These are phyloP conservation scores for Mucor sp. DNA, from an alignment of 371 early-diverging fungal genomes.

Conservation along the genomic window DNA sequence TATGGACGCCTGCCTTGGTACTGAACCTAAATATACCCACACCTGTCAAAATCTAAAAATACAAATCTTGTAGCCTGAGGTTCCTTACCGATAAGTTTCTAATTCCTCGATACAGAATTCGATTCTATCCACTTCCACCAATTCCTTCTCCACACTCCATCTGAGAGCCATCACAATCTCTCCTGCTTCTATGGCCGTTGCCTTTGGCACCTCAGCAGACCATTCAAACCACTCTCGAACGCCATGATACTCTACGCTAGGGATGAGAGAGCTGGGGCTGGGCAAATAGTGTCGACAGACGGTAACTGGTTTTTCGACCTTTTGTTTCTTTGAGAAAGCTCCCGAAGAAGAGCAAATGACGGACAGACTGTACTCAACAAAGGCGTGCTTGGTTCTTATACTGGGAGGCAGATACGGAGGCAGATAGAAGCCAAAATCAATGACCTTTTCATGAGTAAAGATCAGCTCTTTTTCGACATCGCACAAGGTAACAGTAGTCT, in stretches of 20 bases:
- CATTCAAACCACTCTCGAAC: conserved; percentile 47
- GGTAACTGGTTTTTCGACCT: conserved; percentile 27
- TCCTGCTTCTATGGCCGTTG: conserved; percentile 41
- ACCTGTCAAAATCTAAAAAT: conserved; percentile 8
- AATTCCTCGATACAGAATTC: conserved; percentile 39
- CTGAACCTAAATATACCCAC: conserved; percentile 23
- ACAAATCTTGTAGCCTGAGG: not conserved
- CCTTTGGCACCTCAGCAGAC: conserved; percentile 44
- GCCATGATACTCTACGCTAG: conserved; percentile 33
- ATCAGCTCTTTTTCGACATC: conserved; percentile 50
- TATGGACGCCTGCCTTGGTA: conserved; percentile 37
- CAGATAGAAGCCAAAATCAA: conserved; percentile 46
- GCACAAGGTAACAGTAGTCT: conserved; percentile 35
- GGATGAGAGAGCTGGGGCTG: conserved; percentile 42
- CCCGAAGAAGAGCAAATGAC: conserved; percentile 29
- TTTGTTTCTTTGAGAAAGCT: conserved; percentile 20
- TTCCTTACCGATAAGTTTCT: conserved; percentile 34
- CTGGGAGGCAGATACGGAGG: conserved; percentile 38
- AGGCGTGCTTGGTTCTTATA: conserved; percentile 37
- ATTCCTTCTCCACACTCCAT: conserved; percentile 49
- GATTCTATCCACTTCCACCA: conserved; percentile 34
- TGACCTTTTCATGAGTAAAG: conserved; percentile 29
- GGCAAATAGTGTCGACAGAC: conserved; percentile 46
- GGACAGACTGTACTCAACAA: conserved; percentile 38
- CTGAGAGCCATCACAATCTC: conserved; percentile 40